These are phyloP conservation scores for Leucaena leucocephala DNA, from an alignment of 306 rosid species.

Conservation along the genomic window DNA sequence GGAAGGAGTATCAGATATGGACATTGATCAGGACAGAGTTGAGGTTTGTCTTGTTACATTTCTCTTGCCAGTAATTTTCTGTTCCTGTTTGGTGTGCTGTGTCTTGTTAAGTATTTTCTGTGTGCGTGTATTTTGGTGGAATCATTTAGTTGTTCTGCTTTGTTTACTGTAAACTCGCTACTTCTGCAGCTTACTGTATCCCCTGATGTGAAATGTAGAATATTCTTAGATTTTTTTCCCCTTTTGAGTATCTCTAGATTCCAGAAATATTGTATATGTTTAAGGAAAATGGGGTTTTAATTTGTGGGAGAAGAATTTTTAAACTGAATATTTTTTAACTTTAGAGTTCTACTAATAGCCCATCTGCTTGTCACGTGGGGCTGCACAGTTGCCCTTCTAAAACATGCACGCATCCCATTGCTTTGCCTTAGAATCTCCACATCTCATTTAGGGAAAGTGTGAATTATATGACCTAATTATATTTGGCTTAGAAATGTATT, in stretches of 20 bases:
- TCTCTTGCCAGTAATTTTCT: constrained; percentile 10
- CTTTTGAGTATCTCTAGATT: not conserved
- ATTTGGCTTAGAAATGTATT: not conserved
- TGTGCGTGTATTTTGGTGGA: not conserved
- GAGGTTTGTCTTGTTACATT: constrained; percentile 63
- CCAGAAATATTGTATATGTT: not conserved
- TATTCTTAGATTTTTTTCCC: not conserved
- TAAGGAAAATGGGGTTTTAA: not conserved
- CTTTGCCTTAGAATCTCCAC: not conserved
- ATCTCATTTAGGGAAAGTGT: not conserved
- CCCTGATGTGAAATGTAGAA: not conserved
- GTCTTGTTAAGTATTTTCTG: not conserved
- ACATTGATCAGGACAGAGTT: constrained; percentile 84
- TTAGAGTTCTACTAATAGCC: not conserved
- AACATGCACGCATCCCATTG: not conserved
- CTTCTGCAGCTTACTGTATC: not conserved
- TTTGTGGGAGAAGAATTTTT: not conserved
- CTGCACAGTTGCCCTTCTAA: no score
- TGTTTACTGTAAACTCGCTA: not conserved
- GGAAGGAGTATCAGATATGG: constrained; percentile 63
- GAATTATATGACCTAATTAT: not conserved
- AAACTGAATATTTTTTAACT: not conserved
- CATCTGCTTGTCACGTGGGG: no score
- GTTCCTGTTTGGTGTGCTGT: constrained; percentile 1
- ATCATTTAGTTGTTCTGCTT: not conserved